A percentile compares a stretch with the other conserved stretches of the same genome.
Evolutionary conservation across 1,139 yeast genomes (phyloP).

Genomic region (Debaryomyces fabryi): DNA sequence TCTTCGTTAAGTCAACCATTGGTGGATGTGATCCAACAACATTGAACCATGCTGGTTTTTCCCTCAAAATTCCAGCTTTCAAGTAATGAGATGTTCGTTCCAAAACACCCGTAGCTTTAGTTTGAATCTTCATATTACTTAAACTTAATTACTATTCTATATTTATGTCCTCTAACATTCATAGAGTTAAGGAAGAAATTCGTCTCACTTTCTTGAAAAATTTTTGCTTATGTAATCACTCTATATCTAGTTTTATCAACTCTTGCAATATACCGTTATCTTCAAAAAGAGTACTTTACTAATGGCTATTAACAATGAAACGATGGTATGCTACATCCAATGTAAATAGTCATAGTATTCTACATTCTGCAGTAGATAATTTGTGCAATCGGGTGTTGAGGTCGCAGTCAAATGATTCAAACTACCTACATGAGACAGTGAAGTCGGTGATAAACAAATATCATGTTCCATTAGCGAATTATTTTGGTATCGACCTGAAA

Average conservation of each 20-base stretch:
- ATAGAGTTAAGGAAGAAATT: background rate
- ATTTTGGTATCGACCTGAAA: slow-evolving; percentile 8
- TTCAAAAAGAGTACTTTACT: background rate
- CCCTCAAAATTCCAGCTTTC: slow-evolving; percentile 61
- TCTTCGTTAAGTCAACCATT: slow-evolving; percentile 57
- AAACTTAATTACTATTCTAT: background rate
- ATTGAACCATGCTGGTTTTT: slow-evolving; percentile 86
- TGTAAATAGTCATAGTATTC: background rate
- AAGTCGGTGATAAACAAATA: slow-evolving; percentile 17
- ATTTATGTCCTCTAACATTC: background rate
- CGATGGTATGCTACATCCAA: slow-evolving; percentile 8
- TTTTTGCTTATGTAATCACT: slow-evolving; percentile 13
- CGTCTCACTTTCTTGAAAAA: slow-evolving; percentile 9
- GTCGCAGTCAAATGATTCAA: slow-evolving; percentile 6
- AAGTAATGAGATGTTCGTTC: slow-evolving; percentile 77
- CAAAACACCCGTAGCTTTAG: slow-evolving; percentile 68
- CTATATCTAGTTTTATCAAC: background rate
- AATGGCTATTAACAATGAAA: background rate
- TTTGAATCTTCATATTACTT: slow-evolving; percentile 62
- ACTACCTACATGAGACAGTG: slow-evolving; percentile 9
- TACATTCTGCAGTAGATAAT: slow-evolving; percentile 1
- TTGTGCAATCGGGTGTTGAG: slow-evolving; percentile 1
- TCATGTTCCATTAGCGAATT: slow-evolving; percentile 12
- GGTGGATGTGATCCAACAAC: slow-evolving; percentile 86
- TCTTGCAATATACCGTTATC: background rate